Percentiles rank a stretch among this genome's conserved stretches.
These are phyloP conservation scores for Entomortierella lignicola DNA, from an alignment of 192 early-diverging fungal genomes.

Conservation along the genomic window DNA sequence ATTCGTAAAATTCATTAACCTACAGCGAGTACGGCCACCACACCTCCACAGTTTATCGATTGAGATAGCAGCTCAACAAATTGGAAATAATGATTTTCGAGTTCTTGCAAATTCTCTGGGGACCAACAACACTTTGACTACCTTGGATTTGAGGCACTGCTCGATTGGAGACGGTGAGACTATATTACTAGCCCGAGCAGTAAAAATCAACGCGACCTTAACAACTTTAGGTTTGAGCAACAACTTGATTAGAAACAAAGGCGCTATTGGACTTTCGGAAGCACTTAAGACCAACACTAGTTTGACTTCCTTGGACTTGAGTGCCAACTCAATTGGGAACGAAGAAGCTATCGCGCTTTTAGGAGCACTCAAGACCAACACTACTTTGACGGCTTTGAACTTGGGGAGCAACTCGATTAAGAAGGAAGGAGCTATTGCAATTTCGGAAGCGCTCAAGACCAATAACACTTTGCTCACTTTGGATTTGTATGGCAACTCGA, in stretches of 20 bases:
- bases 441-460: not conserved
- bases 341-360: not conserved
- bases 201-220: not conserved
- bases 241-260: not conserved
- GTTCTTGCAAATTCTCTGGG: conserved; percentile 1
- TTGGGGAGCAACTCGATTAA: not conserved
- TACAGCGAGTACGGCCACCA: not conserved
- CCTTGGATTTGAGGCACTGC: not conserved
- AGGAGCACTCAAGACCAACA: not conserved
- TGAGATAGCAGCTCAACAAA: not conserved
- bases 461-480: not conserved
- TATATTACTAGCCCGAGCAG: not conserved
- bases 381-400: conserved; percentile 1
- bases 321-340: not conserved
- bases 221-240: not conserved
- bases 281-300: conserved; percentile 6
- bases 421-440: not conserved
- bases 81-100: not conserved
- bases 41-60: not conserved
- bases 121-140: not conserved
- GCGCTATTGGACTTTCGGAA: not conserved
- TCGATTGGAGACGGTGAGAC: not conserved
- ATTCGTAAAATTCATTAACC: not conserved
- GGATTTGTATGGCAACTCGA: not conserved
- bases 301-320: conserved; percentile 17